Conservation (phyloP, 78 protist genomes). For the Anaeramoeba flamelloides region DNA sequence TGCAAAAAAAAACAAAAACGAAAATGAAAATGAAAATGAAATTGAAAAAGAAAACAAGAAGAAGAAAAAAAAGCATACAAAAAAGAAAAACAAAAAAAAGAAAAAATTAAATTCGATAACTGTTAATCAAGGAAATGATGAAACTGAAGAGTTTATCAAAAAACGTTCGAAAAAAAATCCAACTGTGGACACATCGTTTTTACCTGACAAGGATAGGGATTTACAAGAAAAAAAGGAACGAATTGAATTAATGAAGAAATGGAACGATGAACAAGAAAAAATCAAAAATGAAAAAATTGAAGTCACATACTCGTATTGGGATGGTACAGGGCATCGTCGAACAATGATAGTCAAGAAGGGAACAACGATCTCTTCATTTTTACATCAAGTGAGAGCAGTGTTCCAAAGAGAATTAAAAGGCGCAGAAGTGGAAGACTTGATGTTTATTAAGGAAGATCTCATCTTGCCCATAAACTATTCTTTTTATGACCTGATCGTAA, state of each 20-base stretch:
- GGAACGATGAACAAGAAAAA: constrained; percentile 43
- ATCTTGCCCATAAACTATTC: constrained; percentile 63
- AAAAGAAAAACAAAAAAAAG: too few relatives aligned
- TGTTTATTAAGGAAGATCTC: constrained; percentile 75
- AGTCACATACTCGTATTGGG: constrained; percentile 65
- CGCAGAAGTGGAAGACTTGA: constrained; percentile 42
- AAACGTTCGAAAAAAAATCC: too few relatives aligned
- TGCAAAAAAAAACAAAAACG: too few relatives aligned
- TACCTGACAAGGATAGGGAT: constrained; percentile 65
- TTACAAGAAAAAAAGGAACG: constrained; percentile 24
- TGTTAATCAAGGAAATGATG: too few relatives aligned
- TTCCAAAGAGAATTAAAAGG: constrained; percentile 35
- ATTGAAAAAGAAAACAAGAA: too few relatives aligned
- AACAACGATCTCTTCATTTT: constrained; percentile 37
- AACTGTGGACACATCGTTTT: constrained; percentile 44
- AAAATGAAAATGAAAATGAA: too few relatives aligned
- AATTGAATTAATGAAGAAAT: constrained; percentile 25
- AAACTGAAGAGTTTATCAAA: too few relatives aligned
- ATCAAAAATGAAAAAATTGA: constrained; percentile 50
- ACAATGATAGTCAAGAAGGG: constrained; percentile 35
- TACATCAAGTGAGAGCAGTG: not conserved
- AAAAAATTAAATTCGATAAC: too few relatives aligned
- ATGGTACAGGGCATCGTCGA: constrained; percentile 69
- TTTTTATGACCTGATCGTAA: constrained; percentile 65
- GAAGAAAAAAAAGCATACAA: too few relatives aligned